Percentiles rank a stretch among this genome's conserved stretches.
Conservation (phyloP, 1,139 yeast genomes). For the Lodderomyces beijingensis region DNA sequence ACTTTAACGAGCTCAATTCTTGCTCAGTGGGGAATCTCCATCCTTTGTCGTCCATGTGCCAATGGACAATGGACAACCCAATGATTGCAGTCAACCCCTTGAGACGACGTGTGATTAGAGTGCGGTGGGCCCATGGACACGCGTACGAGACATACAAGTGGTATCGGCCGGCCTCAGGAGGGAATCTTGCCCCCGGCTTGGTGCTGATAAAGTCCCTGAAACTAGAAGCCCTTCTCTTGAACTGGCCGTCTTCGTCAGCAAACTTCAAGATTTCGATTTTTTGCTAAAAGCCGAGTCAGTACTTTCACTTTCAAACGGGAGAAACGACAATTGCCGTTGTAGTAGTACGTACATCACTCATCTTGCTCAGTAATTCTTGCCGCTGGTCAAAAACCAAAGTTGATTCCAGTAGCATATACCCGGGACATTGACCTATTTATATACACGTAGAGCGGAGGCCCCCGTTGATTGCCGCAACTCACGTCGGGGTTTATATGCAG, state of each 20-base stretch:
- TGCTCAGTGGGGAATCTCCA: constrained; percentile 64
- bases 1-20: constrained; percentile 18
- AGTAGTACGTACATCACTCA: constrained; percentile 12
- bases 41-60: constrained; percentile 81
- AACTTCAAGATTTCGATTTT: constrained; percentile 35
- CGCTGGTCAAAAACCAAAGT: too few species aligned
- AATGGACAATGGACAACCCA: constrained; percentile 76
- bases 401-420: too few species aligned
- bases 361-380: too few species aligned
- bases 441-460: too few species aligned
- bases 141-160: constrained; percentile 85
- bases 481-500: too few species aligned
- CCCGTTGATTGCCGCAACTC: too few species aligned
- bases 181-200: constrained; percentile 56
- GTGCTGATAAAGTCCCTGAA: constrained; percentile 59
- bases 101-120: constrained; percentile 68
- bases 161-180: constrained; percentile 76
- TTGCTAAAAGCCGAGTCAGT: constrained; percentile 4
- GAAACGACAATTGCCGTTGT: constrained; percentile 2
- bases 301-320: too few species aligned
- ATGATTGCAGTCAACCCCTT: constrained; percentile 68
- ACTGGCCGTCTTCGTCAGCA: constrained; percentile 52
- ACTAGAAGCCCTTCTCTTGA: constrained; percentile 42
- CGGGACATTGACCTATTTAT: too few species aligned
- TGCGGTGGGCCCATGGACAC: constrained; percentile 96